These are phyloP conservation scores for Penicillium herquei DNA, from an alignment of 495 filamentous ascomycete genomes.

Conservation along the genomic window DNA sequence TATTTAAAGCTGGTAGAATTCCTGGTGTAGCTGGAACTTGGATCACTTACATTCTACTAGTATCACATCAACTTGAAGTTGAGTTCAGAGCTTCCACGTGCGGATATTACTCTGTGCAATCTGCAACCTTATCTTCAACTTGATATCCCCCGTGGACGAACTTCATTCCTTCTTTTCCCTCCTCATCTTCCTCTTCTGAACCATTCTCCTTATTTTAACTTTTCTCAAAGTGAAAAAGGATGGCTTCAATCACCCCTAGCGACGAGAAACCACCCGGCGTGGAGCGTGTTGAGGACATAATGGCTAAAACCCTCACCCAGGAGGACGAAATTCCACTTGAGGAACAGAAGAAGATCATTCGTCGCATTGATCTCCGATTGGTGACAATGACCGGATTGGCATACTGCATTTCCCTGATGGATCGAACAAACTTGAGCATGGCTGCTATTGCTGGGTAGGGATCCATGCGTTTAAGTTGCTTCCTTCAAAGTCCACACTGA, in stretches of 20 bases:
- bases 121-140: not conserved
- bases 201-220: too few relatives aligned
- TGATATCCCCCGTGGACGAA: too few relatives aligned
- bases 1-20: not conserved
- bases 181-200: too few relatives aligned
- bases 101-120: not conserved
- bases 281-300: slow-evolving; percentile 33
- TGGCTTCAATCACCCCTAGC: not conserved
- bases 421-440: slow-evolving; percentile 63
- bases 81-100: not conserved
- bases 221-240: too few relatives aligned
- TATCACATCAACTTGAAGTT: too few relatives aligned
- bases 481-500: not conserved
- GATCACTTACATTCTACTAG: too few relatives aligned
- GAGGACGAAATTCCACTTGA: slow-evolving; percentile 36
- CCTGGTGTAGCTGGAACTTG: not conserved
- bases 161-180: too few relatives aligned
- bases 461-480: not conserved
- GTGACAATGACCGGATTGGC: slow-evolving; percentile 62
- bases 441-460: slow-evolving; percentile 60
- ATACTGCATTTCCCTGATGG: slow-evolving; percentile 67
- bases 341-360: slow-evolving; percentile 51
- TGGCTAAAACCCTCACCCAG: slow-evolving; percentile 13
- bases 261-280: slow-evolving; percentile 28
- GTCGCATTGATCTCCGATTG: slow-evolving; percentile 60